Base-by-base conservation (phyloP, 2,329 filamentous ascomycete species). In the Endothia cerciana region DNA sequence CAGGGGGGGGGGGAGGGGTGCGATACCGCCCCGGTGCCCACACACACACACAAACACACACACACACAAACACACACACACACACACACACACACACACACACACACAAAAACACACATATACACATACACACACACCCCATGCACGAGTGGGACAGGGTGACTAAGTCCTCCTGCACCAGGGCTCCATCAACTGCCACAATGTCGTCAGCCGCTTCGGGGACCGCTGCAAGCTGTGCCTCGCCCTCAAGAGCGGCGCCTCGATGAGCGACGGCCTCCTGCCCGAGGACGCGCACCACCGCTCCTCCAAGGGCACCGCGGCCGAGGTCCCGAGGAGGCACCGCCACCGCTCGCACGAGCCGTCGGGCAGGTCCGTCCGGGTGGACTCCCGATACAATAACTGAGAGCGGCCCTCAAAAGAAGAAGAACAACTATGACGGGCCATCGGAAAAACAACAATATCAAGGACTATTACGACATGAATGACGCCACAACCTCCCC, bases 121-220 rank as follows among this genome's bases (percentile, higher is more conserved):
- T 41, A 41, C 36, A 17, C n/a, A 13, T 15, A 38, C 40, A 25
- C 4, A 25, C 13, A 36, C 58, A 62, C 6, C 62, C 59, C 47
- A 7, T 13, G 41, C 33, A 45, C 6, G 10, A 7, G 10, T n/a
- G 33, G 10, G 6, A 36, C 33, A 36, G n/a, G n/a, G n/a, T 10
- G 33, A 10, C 33, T 36, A 36, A 36, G 6, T 6, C 33, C 51
- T 25, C 47, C 47, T 33, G 17, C 64, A 10, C n/a, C 56, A 79
- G 77, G 73, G 74, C 71, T 75, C 74, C 15, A 73, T 76, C 64
- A 74, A 76, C 65, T 79, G 77, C 72, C 75, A 74, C 62, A 78
- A 78, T 64, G 73, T 70, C 2, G 77, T 78, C 33, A 65, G 69
- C 49, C 74, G 71, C 55, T 79, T 79, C 59, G 77, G 77, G 11